Percentiles rank a stretch among this genome's conserved stretches.
Evolutionary conservation across 2,329 filamentous ascomycete species (phyloP).

Genomic region (Ophiocordyceps robertsii): DNA sequence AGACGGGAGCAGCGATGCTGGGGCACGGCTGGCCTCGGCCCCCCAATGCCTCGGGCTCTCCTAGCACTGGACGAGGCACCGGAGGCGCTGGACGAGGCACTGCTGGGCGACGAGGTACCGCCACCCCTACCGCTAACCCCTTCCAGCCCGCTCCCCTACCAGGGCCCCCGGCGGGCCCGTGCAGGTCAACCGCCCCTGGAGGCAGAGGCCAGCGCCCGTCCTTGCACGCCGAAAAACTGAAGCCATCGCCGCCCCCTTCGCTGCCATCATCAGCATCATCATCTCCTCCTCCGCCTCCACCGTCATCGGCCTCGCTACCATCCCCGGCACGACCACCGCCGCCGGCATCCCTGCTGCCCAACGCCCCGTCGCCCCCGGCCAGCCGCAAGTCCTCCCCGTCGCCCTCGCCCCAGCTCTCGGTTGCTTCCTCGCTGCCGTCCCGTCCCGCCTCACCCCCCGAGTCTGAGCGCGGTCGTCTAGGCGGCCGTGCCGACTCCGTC

Average conservation of each 20-base stretch:
- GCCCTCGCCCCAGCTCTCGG: not conserved
- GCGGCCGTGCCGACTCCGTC: constrained; percentile 27
- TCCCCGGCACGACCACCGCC: not conserved
- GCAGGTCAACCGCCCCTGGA: not conserved
- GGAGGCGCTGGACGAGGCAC: too few species aligned
- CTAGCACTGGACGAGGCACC: too few species aligned
- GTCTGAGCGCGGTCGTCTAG: constrained; percentile 28
- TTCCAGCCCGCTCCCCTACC: too few species aligned
- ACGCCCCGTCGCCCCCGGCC: not conserved
- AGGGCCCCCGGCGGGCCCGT: too few species aligned
- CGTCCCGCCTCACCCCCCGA: not conserved
- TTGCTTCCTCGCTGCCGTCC: not conserved
- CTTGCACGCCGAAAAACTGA: not conserved
- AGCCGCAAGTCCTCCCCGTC: not conserved
- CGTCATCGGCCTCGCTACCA: not conserved
- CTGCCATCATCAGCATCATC: not conserved
- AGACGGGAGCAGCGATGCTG: too few species aligned
- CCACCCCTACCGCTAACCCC: too few species aligned
- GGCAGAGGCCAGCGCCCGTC: not conserved
- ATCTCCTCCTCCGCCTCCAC: not conserved
- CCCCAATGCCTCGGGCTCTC: too few species aligned
- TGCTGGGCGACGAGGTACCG: too few species aligned
- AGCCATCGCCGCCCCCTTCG: constrained; percentile 1
- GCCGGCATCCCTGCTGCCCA: not conserved
- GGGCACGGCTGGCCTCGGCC: too few species aligned